Evolutionary conservation across 2,329 filamentous ascomycete species (phyloP), one percentile per base, ranked within the genome.

Genomic region (Xylaria sp.): DNA sequence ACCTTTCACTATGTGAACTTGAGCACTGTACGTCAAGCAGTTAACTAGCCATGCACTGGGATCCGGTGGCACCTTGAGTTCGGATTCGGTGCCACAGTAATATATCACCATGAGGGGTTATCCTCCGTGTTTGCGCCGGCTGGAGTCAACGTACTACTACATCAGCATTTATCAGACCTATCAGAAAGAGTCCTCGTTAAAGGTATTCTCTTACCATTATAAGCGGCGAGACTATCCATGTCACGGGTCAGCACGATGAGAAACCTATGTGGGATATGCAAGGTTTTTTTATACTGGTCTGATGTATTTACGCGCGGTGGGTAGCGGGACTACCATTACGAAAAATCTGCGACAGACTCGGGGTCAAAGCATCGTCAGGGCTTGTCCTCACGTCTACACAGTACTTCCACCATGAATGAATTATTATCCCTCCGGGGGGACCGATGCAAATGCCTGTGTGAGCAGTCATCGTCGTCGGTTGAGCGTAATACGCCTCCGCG

Each of bases 401-500:
- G 65, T 67, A 73, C 72, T 72, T 76, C 72, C 72, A 73, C 74
- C 72, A 75, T 66, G 57, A 72, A 72, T 71, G 67, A 72, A 73
- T 66, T 65, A 72, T 65, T 66, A 60, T 62, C 67, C 66, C 63
- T 65, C 61, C 39, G 41, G 62, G 69, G 69, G 63, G 65, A 67
- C 61, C 37, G 52, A 69, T 71, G 67, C 60, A 63, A 66, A 68
- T 62, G 63, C 67, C 63, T 69, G 50, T 52, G 34, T 44, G 52
- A 65, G 65, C 41, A 52, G 54, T 55, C 54, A 51, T 63, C 41
- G 51, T 70, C 48, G 50, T 66, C 56, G 56, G 34, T 59, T 56
- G 55, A 59, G 51, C 65, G 56, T 54, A 59, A 56, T 48, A 59
- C 51, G 59, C 34, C 54, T 61, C 63, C 52, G 62, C 50, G 63